These are phyloP conservation scores for Closterium sp. DNA, from an alignment of 139 green algal genomes.

Conservation along the genomic window DNA sequence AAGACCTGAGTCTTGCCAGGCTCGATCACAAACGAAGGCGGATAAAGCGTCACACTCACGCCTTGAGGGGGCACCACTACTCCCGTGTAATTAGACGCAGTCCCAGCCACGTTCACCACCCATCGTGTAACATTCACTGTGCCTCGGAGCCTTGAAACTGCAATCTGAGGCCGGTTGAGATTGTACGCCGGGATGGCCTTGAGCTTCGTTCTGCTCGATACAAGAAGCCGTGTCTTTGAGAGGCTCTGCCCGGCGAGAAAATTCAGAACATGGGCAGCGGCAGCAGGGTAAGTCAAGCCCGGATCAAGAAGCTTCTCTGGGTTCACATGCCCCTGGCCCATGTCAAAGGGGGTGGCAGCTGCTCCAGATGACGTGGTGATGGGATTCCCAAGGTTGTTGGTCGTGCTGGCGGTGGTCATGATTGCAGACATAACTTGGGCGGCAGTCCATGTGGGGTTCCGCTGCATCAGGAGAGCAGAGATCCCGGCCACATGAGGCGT, in stretches of 20 bases:
- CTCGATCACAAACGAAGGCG: background rate
- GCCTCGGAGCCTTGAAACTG: background rate
- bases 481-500: constrained; percentile 35
- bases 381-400: background rate
- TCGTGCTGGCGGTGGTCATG: constrained; percentile 13
- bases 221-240: background rate
- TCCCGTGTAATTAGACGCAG: background rate
- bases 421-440: constrained; percentile 25
- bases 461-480: constrained; percentile 11
- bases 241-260: background rate
- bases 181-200: background rate
- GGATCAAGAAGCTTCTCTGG: background rate
- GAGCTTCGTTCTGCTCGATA: background rate
- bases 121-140: background rate
- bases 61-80: background rate
- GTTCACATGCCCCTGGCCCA: background rate
- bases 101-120: background rate
- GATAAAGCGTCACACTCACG: background rate
- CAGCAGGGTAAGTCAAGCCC: background rate
- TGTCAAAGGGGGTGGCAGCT: background rate
- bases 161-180: background rate
- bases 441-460: background rate
- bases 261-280: background rate
- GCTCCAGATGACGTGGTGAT: background rate
- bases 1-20: background rate